Evolutionary conservation across 352 stramenopile genomes (phyloP), one percentile per base, ranked within the genome.

Genomic region (Salisapilia sapeloensis): DNA sequence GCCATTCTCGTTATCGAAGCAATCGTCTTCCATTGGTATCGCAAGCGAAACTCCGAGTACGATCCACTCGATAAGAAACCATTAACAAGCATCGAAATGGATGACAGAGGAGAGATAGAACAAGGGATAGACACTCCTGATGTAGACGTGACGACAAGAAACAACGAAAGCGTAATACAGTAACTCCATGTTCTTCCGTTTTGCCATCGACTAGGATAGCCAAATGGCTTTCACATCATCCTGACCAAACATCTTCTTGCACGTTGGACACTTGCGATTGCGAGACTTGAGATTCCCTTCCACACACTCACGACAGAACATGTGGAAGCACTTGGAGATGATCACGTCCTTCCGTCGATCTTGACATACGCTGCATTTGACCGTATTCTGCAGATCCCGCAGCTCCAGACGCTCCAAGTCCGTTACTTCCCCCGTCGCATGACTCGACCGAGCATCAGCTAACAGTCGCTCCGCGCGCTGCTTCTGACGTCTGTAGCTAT

Each of bases 171-270:
- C n/a, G n/a, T n/a, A n/a, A n/a, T n/a, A n/a, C n/a, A n/a, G n/a
- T n/a, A n/a, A n/a, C n/a, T n/a, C n/a, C n/a, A n/a, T n/a, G n/a
- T n/a, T n/a, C n/a, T n/a, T n/a, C n/a, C n/a, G n/a, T n/a, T n/a
- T n/a, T n/a, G n/a, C n/a, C n/a, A n/a, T n/a, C n/a, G n/a, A n/a
- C n/a, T n/a, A n/a, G n/a, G n/a, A n/a, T n/a, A n/a, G n/a, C 67
- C 69, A 91, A 11, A 85, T 70, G 15, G 44, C 53, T 50, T 91
- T 91, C 37, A 91, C 61, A 30, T 91, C 75, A 44, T 91, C 75
- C 34, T 87, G 71, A 23, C 75, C 75, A 55, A 84, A 91, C 75
- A 91, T 91, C 56, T 85, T 86, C 50, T 87, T 91, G 63, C 75
- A 91, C 23, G 69, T 87, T 11, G 75, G 75, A 38, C 75, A 91